These are phyloP conservation scores for Thermoascus crustaceus DNA, from an alignment of 2,329 filamentous ascomycete species.

Conservation along the genomic window DNA sequence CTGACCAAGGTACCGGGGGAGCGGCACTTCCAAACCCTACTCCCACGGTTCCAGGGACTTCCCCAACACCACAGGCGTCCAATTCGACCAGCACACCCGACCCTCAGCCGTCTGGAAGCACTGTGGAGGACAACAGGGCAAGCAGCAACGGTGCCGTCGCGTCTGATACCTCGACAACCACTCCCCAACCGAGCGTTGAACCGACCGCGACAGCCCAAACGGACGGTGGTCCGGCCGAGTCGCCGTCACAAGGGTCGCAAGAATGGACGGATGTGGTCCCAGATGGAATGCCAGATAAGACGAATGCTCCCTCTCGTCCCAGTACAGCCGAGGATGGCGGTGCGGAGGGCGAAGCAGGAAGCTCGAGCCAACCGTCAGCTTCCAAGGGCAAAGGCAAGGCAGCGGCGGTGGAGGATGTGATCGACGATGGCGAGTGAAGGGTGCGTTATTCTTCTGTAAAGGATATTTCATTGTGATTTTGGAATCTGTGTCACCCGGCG, in stretches of 20 bases:
- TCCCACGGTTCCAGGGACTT: background rate
- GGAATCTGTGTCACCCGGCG: background rate
- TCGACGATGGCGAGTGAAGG: conserved; percentile 18
- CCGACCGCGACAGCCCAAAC: background rate
- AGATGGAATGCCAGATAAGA: conserved; percentile 9
- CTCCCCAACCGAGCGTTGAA: background rate
- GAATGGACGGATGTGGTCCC: conserved; percentile 22
- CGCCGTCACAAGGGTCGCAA: conserved; percentile 23
- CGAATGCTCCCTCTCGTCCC: background rate
- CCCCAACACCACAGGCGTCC: background rate
- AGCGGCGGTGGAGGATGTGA: conserved; percentile 28
- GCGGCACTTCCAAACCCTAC: background rate
- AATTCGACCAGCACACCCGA: background rate
- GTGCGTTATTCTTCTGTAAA: background rate
- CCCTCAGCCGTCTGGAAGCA: background rate
- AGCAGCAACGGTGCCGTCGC: background rate
- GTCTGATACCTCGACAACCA: background rate
- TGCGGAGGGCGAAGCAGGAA: conserved; percentile 4
- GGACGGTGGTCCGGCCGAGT: background rate
- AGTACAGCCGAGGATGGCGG: conserved; percentile 1
- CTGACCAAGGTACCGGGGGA: conserved; percentile 9
- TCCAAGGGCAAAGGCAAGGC: conserved; percentile 28
- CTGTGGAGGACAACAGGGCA: background rate
- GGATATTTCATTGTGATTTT: background rate
- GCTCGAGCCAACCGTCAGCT: conserved; percentile 12